Evolutionary conservation across 2,329 filamentous ascomycete genomes (phyloP).

Genomic region (Fusarium neocosmosporiellum): DNA sequence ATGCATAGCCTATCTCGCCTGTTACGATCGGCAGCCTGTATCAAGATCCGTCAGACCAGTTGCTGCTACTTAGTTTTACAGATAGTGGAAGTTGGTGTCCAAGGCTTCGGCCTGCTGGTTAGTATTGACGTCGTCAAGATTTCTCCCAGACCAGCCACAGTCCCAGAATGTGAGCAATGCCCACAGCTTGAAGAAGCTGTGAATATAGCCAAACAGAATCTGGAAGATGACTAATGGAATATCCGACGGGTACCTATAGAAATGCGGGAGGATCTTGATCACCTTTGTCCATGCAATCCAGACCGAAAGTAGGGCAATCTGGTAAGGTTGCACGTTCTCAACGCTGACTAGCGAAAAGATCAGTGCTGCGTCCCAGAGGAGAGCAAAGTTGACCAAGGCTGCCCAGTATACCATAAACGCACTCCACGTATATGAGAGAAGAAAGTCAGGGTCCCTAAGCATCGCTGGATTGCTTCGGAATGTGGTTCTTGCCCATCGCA

Average conservation of each 20-base stretch:
- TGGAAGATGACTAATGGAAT: constrained; percentile 60
- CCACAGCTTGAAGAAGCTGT: constrained; percentile 68
- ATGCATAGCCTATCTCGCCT: not conserved
- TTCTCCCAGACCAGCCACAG: constrained; percentile 51
- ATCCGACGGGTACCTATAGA: constrained; percentile 63
- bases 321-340: not conserved
- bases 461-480: constrained; percentile 66
- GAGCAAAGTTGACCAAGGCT: constrained; percentile 65
- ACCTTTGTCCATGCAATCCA: constrained; percentile 68
- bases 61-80: not conserved
- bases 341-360: constrained; percentile 44
- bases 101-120: not conserved
- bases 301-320: constrained; percentile 32
- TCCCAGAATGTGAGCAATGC: constrained; percentile 64
- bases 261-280: constrained; percentile 66
- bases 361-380: constrained; percentile 62
- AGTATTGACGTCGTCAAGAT: constrained; percentile 41
- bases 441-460: constrained; percentile 55
- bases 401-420: constrained; percentile 67
- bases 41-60: not conserved
- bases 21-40: not conserved
- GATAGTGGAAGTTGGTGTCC: constrained; percentile 15
- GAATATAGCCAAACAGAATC: constrained; percentile 66
- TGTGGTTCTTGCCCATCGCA: constrained; percentile 68
- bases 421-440: constrained; percentile 53